Conservation (phyloP, 306 rosid species). For the Cucurbita moschata region DNA sequence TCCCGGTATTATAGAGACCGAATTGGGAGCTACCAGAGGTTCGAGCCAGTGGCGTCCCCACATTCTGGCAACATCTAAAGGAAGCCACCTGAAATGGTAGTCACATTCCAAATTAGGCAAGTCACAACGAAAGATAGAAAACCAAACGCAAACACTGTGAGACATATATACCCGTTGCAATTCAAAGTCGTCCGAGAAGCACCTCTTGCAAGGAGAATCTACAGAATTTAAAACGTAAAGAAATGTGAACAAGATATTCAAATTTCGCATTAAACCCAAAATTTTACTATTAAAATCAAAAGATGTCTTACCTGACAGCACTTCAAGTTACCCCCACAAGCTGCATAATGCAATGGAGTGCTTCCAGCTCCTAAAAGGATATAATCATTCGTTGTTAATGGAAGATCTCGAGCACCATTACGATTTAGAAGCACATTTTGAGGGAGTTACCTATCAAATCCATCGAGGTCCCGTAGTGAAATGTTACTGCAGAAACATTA, state of each 20-base stretch:
- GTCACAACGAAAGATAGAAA: background rate
- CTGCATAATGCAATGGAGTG: constrained; percentile 95
- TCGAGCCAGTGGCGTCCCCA: constrained; percentile 99
- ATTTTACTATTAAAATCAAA: background rate
- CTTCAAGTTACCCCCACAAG: constrained; percentile 92
- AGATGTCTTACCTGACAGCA: constrained; percentile 79
- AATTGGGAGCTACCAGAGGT: constrained; percentile 56
- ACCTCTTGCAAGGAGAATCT: constrained; percentile 86
- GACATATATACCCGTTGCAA: constrained; percentile 65
- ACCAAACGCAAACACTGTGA: background rate
- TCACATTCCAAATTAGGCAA: constrained; percentile 4
- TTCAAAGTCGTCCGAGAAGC: constrained; percentile 60
- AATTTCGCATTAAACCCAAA: background rate
- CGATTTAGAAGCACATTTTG: background rate
- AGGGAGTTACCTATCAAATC: constrained; percentile 67
- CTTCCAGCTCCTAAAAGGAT: constrained; percentile 78
- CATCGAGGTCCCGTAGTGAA: constrained; percentile 85
- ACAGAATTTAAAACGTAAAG: constrained; percentile 4
- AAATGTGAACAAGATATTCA: background rate
- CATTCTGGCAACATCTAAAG: constrained; percentile 88
- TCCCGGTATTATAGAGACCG: constrained; percentile 35
- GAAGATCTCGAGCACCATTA: constrained; percentile 10
- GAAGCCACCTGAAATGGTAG: constrained; percentile 66
- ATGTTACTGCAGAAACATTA: constrained; percentile 50
- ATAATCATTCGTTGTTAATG: background rate